phyloP scores from a whole-genome alignment of 495 filamentous ascomycete species.

The Aspergillus sclerotiicarbonarius region DNA sequence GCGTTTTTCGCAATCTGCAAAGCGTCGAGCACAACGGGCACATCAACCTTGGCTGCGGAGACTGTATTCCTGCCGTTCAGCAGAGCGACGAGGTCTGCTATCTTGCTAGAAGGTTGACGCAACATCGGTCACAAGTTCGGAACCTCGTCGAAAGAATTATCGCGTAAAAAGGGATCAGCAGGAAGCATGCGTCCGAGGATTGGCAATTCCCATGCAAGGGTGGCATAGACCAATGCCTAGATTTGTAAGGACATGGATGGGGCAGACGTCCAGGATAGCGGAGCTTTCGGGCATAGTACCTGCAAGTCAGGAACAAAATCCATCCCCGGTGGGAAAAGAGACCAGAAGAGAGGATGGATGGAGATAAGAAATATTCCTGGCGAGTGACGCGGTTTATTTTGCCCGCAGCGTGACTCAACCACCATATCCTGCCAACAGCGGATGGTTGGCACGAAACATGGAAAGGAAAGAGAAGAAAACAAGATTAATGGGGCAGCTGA shows the following conservation, averaged over 20 bases:
- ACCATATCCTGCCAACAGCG: not conserved
- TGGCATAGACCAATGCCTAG: slow-evolving; percentile 11
- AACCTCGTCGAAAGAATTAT: slow-evolving; percentile 5
- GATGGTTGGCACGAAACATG: not conserved
- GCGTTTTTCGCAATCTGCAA: slow-evolving; percentile 4
- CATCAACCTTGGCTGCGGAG: not conserved
- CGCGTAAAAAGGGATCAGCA: slow-evolving; percentile 13
- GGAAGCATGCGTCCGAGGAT: slow-evolving; percentile 9
- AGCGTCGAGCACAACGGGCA: slow-evolving; percentile 3
- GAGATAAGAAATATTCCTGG: not conserved
- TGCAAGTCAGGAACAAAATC: slow-evolving; percentile 12
- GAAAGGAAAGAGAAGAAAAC: not conserved
- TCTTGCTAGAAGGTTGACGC: slow-evolving; percentile 6
- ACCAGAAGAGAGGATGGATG: slow-evolving; percentile 2
- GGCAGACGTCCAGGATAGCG: slow-evolving; percentile 6
- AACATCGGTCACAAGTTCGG: slow-evolving; percentile 1
- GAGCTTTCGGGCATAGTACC: slow-evolving; percentile 10
- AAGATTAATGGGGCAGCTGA: not conserved
- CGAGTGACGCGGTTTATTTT: not conserved
- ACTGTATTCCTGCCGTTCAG: not conserved
- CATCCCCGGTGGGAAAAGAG: not conserved
- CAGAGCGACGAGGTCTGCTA: not conserved
- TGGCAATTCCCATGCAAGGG: slow-evolving; percentile 23
- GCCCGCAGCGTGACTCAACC: not conserved
- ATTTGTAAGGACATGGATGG: slow-evolving; percentile 16